Evolutionary conservation across 805 yeast species (phyloP).

Genomic region (Candida insectorum): DNA sequence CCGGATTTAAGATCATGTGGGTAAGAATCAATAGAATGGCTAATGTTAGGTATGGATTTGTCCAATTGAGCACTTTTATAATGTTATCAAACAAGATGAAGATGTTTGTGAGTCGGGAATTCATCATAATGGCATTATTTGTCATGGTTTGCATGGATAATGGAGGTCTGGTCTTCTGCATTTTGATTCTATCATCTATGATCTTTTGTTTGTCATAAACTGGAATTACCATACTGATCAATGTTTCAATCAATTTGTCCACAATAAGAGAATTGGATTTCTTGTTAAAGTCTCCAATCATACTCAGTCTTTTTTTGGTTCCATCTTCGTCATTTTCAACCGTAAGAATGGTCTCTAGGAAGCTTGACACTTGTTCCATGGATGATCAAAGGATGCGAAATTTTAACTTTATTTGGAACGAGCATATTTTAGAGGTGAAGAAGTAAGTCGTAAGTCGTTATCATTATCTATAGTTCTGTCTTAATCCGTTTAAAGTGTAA

Average conservation of each 20-base stretch:
- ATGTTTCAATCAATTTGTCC: constrained; percentile 70
- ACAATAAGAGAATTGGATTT: constrained; percentile 32
- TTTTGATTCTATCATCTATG: constrained; percentile 52
- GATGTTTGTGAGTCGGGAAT: constrained; percentile 58
- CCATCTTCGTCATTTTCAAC: constrained; percentile 18
- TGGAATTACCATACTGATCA: constrained; percentile 71
- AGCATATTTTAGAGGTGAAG: no score
- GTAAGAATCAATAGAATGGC: constrained; percentile 51
- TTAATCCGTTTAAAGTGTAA: neutral
- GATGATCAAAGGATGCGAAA: no score
- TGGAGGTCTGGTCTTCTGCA: constrained; percentile 63
- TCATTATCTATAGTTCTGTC: neutral
- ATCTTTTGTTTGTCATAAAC: constrained; percentile 48
- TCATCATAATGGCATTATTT: constrained; percentile 58
- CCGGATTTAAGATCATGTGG: constrained; percentile 58
- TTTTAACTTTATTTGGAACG: no score
- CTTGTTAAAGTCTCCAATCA: constrained; percentile 2
- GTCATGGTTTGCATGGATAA: constrained; percentile 70
- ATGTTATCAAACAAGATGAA: constrained; percentile 60
- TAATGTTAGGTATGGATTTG: constrained; percentile 57
- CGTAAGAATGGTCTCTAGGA: constrained; percentile 33
- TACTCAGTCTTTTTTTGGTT: constrained; percentile 1
- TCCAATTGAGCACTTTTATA: constrained; percentile 60
- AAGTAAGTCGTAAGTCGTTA: neutral
- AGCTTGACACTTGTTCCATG: constrained; percentile 38